Evolutionary conservation across 2,329 filamentous ascomycete genomes (phyloP), one percentile per base, ranked within the genome.

Genomic region (Beauveria sp.): DNA sequence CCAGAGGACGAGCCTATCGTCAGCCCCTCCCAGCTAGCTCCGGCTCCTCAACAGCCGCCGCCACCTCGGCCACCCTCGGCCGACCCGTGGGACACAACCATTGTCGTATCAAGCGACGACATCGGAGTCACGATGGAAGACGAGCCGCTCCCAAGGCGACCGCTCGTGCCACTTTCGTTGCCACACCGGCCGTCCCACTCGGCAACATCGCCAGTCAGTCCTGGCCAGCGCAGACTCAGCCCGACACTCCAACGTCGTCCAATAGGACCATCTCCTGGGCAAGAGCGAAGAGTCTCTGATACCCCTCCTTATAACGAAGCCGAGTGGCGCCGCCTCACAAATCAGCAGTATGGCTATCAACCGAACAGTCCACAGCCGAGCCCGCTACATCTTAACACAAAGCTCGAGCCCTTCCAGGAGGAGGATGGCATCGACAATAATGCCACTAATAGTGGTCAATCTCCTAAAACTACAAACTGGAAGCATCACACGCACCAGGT

Each of bases 71-170:
- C 75, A 3, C 76, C 77, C 10, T 76, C 75, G 7, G 63, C 70
- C 12, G 75, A 79, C 57, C 77, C 77, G 7, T 80, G 77, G 78
- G 73, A 79, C 61, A 66, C 73, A 41, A 68, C 70, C 24, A 62
- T 62, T 5, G 47, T 46, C 41, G 54, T 57, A 62, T 61, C 58
- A 66, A 69, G 66, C 47, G 53, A 56, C 12, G 60, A 61, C 9
- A 46, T 52, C 20, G 40, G 20, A 6, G 26, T 30, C 28, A 28
- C 68, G 10, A 47, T 48, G 3, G 54, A n/a, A 34, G 63, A 65
- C 20, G 54, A 56, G n/a, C 40, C 24, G 3, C n/a, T 57, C 9
- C 47, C 26, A 14, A 46, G 60, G 8, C 53, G 60, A 30, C 60
- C 60, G 28, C 30, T 66, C 62, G 55, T 67, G 62, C 7, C 66